A percentile compares a stretch with the other conserved stretches of the same genome.
These are phyloP conservation scores for Barnettozyma wickerhamii DNA, from an alignment of 805 yeast species.

Conservation along the genomic window DNA sequence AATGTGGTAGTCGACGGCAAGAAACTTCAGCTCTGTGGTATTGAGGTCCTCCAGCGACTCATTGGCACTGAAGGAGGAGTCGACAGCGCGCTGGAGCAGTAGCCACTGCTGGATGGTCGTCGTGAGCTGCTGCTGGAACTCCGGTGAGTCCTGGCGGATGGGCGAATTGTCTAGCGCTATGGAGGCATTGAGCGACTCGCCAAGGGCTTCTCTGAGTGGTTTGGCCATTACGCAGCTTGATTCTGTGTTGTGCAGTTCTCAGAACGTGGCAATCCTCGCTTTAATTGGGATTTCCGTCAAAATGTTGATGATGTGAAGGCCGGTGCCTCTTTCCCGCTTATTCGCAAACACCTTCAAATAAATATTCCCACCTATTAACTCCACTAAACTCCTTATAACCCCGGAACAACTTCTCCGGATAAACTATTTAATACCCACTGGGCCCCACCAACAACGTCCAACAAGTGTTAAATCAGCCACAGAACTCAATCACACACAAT, in stretches of 20 bases:
- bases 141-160: slow-evolving; percentile 37
- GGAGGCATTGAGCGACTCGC: slow-evolving; percentile 1
- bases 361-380: no score
- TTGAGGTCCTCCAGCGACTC: slow-evolving; percentile 67
- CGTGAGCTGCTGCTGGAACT: slow-evolving; percentile 36
- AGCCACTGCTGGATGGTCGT: slow-evolving; percentile 37
- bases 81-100: slow-evolving; percentile 46
- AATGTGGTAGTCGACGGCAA: slow-evolving; percentile 55
- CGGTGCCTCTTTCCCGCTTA: neutral
- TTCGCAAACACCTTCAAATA: no score
- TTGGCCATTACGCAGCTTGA: no score
- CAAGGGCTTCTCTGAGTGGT: slow-evolving; percentile 5
- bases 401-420: neutral
- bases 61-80: slow-evolving; percentile 53
- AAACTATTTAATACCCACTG: no score
- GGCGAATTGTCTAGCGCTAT: slow-evolving; percentile 13
- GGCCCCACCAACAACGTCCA: neutral
- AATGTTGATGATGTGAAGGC: neutral
- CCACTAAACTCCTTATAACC: no score
- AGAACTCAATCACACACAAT: neutral
- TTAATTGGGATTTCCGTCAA: neutral
- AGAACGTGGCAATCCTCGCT: neutral
- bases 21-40: slow-evolving; percentile 56
- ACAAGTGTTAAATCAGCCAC: neutral
- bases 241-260: neutral